Evolutionary conservation across 2,329 filamentous ascomycete genomes (phyloP).

Genomic region (Ascochyta fabae): DNA sequence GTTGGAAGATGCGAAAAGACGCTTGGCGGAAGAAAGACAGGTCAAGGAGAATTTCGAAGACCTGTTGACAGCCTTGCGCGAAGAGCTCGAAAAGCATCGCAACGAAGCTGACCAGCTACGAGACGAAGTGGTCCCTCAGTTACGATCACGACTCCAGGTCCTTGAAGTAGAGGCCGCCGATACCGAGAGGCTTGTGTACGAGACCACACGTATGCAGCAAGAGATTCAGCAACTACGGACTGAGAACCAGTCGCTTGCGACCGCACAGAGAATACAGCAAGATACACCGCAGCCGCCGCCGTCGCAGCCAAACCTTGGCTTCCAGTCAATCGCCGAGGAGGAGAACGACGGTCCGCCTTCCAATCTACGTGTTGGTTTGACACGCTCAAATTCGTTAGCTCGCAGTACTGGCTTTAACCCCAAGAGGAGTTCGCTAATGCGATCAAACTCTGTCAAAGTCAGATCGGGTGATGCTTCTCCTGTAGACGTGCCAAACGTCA

Average conservation of each 20-base stretch:
- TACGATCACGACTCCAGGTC: conserved; percentile 77
- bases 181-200: conserved; percentile 75
- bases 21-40: conserved; percentile 82
- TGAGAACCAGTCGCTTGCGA: conserved; percentile 67
- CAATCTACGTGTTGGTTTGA: conserved; percentile 57
- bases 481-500: conserved; percentile 50
- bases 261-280: conserved; percentile 57
- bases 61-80: conserved; percentile 80
- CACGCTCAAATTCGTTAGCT: conserved; percentile 72
- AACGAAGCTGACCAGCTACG: conserved; percentile 92
- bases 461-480: conserved; percentile 61
- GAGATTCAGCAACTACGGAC: conserved; percentile 68
- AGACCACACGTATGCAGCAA: conserved; percentile 84
- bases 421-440: conserved; percentile 58
- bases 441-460: conserved; percentile 53
- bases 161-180: conserved; percentile 77
- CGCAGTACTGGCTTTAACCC: conserved; percentile 54
- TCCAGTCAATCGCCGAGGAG: conserved; percentile 69
- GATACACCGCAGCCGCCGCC: conserved; percentile 47
- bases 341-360: conserved; percentile 47
- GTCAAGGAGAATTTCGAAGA: conserved; percentile 95
- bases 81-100: conserved; percentile 79
- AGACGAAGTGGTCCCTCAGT: conserved; percentile 83
- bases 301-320: conserved; percentile 54
- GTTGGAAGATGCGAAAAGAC: conserved; percentile 82